Evolutionary conservation across 371 early-diverging fungal genomes (phyloP).

Genomic region (Coemansia sp.): DNA sequence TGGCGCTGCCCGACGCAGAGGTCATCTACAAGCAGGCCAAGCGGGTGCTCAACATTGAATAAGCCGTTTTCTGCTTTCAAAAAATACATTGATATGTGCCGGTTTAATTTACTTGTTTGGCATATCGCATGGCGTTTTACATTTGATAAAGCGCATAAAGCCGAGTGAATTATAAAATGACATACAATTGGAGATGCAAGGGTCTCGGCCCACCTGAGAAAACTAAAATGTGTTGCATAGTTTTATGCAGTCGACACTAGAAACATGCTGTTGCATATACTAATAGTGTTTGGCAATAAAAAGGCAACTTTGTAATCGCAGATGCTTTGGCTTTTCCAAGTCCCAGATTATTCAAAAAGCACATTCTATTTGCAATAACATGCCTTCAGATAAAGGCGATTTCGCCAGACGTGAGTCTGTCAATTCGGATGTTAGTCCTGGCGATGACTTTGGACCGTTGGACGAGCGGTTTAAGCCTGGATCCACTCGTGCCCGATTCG

Average conservation of each 20-base stretch:
- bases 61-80: background rate
- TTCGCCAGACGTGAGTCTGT: constrained; percentile 19
- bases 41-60: constrained; percentile 54
- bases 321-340: background rate
- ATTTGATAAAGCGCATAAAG: no score
- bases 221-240: background rate
- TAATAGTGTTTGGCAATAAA: background rate
- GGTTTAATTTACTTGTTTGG: no score
- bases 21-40: constrained; percentile 76
- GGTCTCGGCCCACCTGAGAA: background rate
- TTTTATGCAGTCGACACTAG: background rate
- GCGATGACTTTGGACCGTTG: constrained; percentile 21
- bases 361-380: background rate
- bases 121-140: no score
- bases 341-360: background rate
- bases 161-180: no score
- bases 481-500: constrained; percentile 47
- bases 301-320: background rate
- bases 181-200: no score
- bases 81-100: background rate
- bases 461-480: constrained; percentile 29
- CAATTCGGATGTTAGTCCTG: constrained; percentile 30
- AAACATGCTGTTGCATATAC: background rate
- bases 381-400: background rate
- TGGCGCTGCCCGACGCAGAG: constrained; percentile 86